Conservation (phyloP, 805 yeast species). For the Kodamaea hsintzibuensis region DNA sequence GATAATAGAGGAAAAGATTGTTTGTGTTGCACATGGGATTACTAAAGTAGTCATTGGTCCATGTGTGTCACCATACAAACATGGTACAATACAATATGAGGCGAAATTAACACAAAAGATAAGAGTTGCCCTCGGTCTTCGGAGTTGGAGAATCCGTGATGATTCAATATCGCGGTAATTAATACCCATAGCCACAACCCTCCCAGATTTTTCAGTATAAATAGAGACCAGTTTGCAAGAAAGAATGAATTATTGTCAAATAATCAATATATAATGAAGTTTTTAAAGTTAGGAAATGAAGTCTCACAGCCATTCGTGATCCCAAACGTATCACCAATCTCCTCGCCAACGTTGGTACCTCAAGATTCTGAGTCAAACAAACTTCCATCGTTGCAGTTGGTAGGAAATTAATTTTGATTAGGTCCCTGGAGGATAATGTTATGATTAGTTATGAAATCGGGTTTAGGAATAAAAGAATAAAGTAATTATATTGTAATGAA, state of each 20-base stretch:
- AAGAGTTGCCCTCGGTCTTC: too few species aligned
- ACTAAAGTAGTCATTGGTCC: neutral
- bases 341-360: constrained; percentile 28
- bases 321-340: constrained; percentile 61
- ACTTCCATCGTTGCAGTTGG: constrained; percentile 9
- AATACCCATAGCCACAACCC: neutral
- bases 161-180: neutral
- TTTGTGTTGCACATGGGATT: too few species aligned
- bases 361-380: constrained; percentile 11
- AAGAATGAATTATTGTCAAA: neutral
- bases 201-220: constrained; percentile 5
- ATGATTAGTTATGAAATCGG: neutral
- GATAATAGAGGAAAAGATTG: too few species aligned
- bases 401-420: constrained; percentile 4
- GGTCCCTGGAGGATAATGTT: neutral
- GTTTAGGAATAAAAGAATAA: neutral
- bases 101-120: too few species aligned
- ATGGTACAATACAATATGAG: neutral
- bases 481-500: neutral
- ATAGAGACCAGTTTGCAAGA: neutral
- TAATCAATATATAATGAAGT: constrained; percentile 22
- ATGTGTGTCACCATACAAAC: neutral
- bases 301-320: constrained; percentile 64
- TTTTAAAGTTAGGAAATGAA: constrained; percentile 57
- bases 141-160: neutral